These are phyloP conservation scores for Pseudocercospora macadamiae DNA, from an alignment of 2,329 filamentous ascomycete genomes.

Conservation along the genomic window DNA sequence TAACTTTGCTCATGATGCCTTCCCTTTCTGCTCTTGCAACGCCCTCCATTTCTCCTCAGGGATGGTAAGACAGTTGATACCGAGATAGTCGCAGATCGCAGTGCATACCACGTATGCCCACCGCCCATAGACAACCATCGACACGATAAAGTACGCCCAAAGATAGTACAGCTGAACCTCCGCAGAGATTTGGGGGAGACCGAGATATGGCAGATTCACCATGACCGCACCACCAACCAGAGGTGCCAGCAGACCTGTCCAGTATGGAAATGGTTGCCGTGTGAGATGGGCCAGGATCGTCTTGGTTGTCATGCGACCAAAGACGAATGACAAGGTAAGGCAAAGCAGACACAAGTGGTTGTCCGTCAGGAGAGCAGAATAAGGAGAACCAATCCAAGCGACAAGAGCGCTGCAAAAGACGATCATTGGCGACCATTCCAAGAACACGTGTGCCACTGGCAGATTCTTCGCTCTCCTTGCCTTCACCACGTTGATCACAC, in stretches of 20 bases:
- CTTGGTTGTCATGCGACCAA: conserved; percentile 97
- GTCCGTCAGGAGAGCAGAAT: conserved; percentile 77
- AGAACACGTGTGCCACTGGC: conserved; percentile 78
- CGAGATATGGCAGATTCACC: conserved; percentile 78
- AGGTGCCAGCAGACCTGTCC: conserved; percentile 88
- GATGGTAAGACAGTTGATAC: conserved; percentile 94
- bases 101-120: conserved; percentile 92
- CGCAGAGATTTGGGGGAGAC: conserved; percentile 65
- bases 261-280: conserved; percentile 91
- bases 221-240: conserved; percentile 83
- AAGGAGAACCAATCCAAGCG: conserved; percentile 86
- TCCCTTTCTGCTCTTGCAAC: conserved; percentile 30
- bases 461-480: conserved; percentile 73
- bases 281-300: conserved; percentile 97
- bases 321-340: conserved; percentile 92
- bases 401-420: conserved; percentile 75
- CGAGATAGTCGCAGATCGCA: conserved; percentile 87
- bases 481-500: conserved; percentile 80
- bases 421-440: conserved; percentile 91
- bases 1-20: conserved; percentile 1
- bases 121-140: conserved; percentile 81
- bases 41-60: conserved; percentile 42
- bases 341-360: conserved; percentile 93
- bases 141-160: conserved; percentile 80
- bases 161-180: conserved; percentile 77